Evolutionary conservation across 805 yeast species (phyloP), one percentile per base, ranked within the genome.

Genomic region (Metschnikowia borealis): DNA sequence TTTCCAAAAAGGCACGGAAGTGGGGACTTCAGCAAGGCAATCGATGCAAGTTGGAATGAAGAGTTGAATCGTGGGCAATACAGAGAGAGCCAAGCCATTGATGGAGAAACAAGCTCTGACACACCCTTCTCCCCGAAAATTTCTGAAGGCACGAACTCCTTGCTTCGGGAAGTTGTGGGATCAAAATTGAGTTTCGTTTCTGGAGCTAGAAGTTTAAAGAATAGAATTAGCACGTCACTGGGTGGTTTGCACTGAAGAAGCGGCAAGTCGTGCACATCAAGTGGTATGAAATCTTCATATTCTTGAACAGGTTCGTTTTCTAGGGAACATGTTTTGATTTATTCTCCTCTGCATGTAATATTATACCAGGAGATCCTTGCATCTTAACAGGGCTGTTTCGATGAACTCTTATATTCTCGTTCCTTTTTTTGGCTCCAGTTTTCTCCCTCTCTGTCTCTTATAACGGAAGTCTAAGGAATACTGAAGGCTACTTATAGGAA

Each of bases 241-340:
- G 87, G 80, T 0, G 88, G 84, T 17, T 65, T 61, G 10, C 56
- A 58, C 5, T 67, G 65, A n/a, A 79, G 54, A 3, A 64, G 58
- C 0, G 94, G 92, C 2, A 86, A 65, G 59, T 87, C 92, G 5
- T 84, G 68, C 0, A 77, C 59, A 50, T 82, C 84, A 1, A 84
- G 55, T 0, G 77, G 75, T 52, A 64, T 52, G 38, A 23, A 33
- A 8, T 42, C 45, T 3, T 42, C 45, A 20, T 33, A 32, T n/a
- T 15, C 43, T 39, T 39, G 43, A 14, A 10, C 5, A 5, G 33
- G 6, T 3, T 29, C 14, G n/a, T 14, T 26, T 8, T 6, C 10
- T 15, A 8, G 11, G 31, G 14, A 4, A 14, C 2, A 11, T 38
- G 31, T 8, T 38, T 23, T 14, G 17, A 31, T 2, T 3, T 21